Base-by-base conservation (phyloP, 225 moss, liverwort and hornwort species). In the Pleurozium schreberi region DNA sequence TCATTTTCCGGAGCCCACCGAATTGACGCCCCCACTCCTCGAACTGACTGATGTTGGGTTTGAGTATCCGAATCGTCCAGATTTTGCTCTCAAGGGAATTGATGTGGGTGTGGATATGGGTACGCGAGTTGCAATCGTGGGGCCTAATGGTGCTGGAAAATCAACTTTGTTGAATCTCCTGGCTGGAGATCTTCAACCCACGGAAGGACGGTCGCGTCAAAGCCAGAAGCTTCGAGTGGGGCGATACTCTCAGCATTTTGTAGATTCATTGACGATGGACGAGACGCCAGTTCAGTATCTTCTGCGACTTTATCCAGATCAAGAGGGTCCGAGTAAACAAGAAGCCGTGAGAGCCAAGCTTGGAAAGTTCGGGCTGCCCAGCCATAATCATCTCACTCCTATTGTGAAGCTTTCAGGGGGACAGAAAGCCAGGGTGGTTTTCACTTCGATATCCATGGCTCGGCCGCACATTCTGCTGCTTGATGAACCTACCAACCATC, bases 71-170 rank as follows among this genome's bases (percentile, higher is more conserved):
- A 91, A 93, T 68, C 94, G 96, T 70, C 93, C 91, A 42, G 97
- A 98, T 90, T 98, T 98, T 85, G 83, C 93, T 82, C 93, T 98
- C n/a, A 91, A 92, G 80, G 90, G 93, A 63, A 96, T 98, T 79
- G 96, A 98, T 75, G 96, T 98, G 28, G 97, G 96, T 75, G 97
- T 98, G 78, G 97, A 98, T 75, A 98, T 98, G 97, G 97, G 98
- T 85, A 98, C 97, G 30, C 95, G 96, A 89, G 97, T 97, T 64
- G 98, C 98, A 12, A 98, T 97, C 76, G 98, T 97, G 63, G 98
- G 98, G 25, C 98, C 98, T 34, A 98, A 98, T 88, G 98, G 98
- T 82, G 98, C 97, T 66, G 98, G 98, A 62, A 98, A 98, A 88
- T 98, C 97, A 33, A 98, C 98, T 5, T 88, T 98, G 31, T 82